Percentiles rank a stretch among this genome's conserved stretches.
phyloP scores from a whole-genome alignment of 768 basidiomycete species.

The Russula earlei region DNA sequence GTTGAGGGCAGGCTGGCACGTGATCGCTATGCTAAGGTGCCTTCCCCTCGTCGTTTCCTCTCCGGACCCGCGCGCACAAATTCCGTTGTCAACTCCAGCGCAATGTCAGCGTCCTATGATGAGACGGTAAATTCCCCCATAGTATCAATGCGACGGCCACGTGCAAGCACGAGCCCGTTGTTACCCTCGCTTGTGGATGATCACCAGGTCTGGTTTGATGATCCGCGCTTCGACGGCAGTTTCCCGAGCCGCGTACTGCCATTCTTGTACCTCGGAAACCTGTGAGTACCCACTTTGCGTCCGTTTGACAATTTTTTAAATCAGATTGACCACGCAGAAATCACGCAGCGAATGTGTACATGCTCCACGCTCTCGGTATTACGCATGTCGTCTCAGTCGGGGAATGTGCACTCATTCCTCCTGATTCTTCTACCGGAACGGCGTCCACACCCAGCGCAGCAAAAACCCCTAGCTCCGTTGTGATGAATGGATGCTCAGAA shows the following conservation, averaged over 20 bases:
- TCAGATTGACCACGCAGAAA: conserved; percentile 40
- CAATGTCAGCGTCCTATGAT: conserved; percentile 26
- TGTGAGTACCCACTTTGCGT: conserved; percentile 46
- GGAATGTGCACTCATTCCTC: conserved; percentile 85
- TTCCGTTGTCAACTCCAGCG: conserved; percentile 19
- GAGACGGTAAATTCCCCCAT: conserved; percentile 11
- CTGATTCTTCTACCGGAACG: conserved; percentile 23
- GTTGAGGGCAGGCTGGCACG: conserved; percentile 48
- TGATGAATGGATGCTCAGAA: conserved; percentile 37
- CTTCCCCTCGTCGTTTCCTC: conserved; percentile 9
- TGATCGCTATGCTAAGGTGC: conserved; percentile 20
- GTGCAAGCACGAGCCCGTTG: conserved; percentile 64
- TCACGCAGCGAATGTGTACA: conserved; percentile 89
- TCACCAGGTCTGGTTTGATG: conserved; percentile 92
- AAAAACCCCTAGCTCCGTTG: conserved; percentile 19
- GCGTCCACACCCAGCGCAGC: background rate
- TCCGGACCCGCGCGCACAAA: background rate
- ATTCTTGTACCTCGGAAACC: conserved; percentile 88
- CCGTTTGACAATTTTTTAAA: conserved; percentile 19
- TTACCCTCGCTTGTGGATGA: conserved; percentile 54
- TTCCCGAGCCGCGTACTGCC: conserved; percentile 91
- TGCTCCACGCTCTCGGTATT: conserved; percentile 92
- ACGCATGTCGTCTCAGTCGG: conserved; percentile 97
- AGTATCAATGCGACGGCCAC: conserved; percentile 36
- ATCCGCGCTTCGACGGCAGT: conserved; percentile 86